Conservation (phyloP, 139 green algal genomes). For the Asterochloris sp. region DNA sequence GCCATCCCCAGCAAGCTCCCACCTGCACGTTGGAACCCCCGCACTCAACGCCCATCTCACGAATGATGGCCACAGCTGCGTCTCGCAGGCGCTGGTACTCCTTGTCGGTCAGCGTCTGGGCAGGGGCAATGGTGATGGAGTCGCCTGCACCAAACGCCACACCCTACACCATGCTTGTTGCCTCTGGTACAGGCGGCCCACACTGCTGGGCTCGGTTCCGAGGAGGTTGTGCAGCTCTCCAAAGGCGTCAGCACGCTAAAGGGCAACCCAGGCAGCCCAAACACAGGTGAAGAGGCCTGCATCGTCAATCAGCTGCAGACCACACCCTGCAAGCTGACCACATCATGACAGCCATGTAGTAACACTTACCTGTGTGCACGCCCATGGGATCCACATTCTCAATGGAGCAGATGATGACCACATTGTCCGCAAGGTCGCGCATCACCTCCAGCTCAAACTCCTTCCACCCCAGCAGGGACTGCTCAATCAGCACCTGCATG, state of each 20-base stretch:
- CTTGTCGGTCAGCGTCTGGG: conserved; percentile 90
- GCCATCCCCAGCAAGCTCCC: too few relatives aligned
- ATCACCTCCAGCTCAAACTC: conserved; percentile 97
- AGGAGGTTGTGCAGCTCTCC: too few relatives aligned
- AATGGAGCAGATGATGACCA: conserved; percentile 99
- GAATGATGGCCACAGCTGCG: conserved; percentile 83
- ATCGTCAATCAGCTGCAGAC: too few relatives aligned
- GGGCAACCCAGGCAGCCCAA: too few relatives aligned
- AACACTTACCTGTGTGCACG: conserved; percentile 79
- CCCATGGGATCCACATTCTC: conserved; percentile 99
- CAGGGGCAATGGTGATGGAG: conserved; percentile 68
- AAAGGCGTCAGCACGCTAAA: too few relatives aligned
- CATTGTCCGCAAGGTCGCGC: conserved; percentile 98
- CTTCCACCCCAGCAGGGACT: conserved; percentile 97
- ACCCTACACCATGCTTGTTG: too few relatives aligned
- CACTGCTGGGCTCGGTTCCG: too few relatives aligned
- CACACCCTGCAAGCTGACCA: conserved; percentile 11
- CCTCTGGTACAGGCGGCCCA: too few relatives aligned
- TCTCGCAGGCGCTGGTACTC: conserved; percentile 97
- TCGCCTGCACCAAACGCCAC: conserved; percentile 24
- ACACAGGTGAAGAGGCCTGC: background rate
- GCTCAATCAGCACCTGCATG: conserved; percentile 85
- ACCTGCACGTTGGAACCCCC: conserved; percentile 5
- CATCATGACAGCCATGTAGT: conserved; percentile 5
- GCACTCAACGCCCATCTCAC: conserved; percentile 99